Conservation (phyloP, 2,329 filamentous ascomycete genomes). For the Dryadomyces quercus-mongolicae region DNA sequence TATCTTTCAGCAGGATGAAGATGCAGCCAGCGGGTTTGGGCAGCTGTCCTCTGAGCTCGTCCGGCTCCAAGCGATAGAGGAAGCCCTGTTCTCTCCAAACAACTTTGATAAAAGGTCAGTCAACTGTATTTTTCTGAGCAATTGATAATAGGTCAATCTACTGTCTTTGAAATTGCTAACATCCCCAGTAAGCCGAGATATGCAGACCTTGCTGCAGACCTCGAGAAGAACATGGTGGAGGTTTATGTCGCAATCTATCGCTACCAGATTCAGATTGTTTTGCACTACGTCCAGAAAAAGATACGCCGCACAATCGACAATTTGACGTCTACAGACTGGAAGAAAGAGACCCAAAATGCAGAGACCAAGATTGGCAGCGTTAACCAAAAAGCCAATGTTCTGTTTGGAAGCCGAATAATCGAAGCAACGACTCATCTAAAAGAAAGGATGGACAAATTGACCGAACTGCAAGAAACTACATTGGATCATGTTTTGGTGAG, state of each 20-base stretch:
- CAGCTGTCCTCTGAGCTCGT: background rate
- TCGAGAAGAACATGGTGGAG: background rate
- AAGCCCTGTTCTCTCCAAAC: background rate
- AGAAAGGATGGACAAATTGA: background rate
- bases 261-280: background rate
- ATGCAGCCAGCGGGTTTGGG: background rate
- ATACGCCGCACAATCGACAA: background rate
- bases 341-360: background rate
- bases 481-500: background rate
- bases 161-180: background rate
- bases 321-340: background rate
- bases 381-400: background rate
- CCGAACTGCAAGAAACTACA: background rate
- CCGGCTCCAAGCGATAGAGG: background rate
- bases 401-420: background rate
- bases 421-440: background rate
- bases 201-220: background rate
- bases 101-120: background rate
- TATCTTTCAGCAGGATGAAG: background rate
- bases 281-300: background rate
- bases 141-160: background rate
- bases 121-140: background rate
- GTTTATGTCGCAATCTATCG: background rate
- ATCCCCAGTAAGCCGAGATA: no score
- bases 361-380: background rate